Percentiles rank a stretch among this genome's conserved stretches.
These are phyloP conservation scores for Corymbia maculata DNA, from an alignment of 345 rosid genomes.

Conservation along the genomic window DNA sequence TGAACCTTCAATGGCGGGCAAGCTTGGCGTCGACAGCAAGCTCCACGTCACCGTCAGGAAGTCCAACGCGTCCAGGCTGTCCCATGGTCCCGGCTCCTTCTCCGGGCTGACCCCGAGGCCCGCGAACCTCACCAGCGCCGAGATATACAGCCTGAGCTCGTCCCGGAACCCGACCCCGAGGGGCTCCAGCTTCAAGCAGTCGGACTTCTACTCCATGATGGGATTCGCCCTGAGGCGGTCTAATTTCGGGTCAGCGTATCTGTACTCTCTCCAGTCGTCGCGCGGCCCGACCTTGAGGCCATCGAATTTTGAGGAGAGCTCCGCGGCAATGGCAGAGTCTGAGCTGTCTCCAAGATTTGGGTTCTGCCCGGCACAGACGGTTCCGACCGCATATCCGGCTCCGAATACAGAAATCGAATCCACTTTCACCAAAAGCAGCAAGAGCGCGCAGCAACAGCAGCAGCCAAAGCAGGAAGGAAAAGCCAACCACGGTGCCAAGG, in stretches of 20 bases:
- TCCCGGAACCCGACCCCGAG: slow-evolving; percentile 79
- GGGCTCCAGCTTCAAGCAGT: no score
- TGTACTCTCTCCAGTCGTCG: slow-evolving; percentile 4
- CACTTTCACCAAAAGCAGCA: slow-evolving; percentile 4
- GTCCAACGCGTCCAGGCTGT: slow-evolving; percentile 66
- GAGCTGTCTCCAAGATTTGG: slow-evolving; percentile 66
- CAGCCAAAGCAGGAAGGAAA: slow-evolving; percentile 13
- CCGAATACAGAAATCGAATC: slow-evolving; percentile 75
- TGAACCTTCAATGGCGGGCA: slow-evolving; percentile 61
- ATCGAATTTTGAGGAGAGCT: slow-evolving; percentile 75
- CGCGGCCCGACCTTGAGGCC: slow-evolving; percentile 76
- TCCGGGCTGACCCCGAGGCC: slow-evolving; percentile 75
- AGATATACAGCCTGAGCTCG: slow-evolving; percentile 81
- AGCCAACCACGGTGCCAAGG: slow-evolving; percentile 69
- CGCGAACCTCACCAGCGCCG: slow-evolving; percentile 84
- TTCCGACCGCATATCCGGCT: slow-evolving; percentile 52
- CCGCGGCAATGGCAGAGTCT: not conserved
- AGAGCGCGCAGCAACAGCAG: slow-evolving; percentile 1
- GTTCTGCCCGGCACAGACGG: slow-evolving; percentile 49
- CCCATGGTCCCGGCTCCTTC: slow-evolving; percentile 44
- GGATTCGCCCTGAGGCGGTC: no score
- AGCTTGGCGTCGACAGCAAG: slow-evolving; percentile 77
- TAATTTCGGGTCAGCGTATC: no score
- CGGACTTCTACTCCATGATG: no score
- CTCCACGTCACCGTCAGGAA: slow-evolving; percentile 81